phyloP scores from a whole-genome alignment of 768 basidiomycete genomes.

The Lentinula edodes region DNA sequence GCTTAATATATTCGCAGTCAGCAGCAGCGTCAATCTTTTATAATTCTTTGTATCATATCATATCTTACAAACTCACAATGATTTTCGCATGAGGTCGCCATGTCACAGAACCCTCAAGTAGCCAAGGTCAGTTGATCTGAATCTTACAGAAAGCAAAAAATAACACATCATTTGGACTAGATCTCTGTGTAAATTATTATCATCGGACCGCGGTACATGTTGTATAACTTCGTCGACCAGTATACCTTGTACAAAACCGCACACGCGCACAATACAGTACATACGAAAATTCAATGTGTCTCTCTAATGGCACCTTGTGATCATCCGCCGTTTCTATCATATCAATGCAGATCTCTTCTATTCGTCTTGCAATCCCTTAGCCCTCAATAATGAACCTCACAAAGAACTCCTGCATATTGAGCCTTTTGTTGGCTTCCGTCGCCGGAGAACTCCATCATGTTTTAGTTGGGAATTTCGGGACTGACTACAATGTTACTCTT shows the following conservation, averaged over 20 bases:
- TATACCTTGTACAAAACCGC: neutral
- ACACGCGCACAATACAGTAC: too few species aligned
- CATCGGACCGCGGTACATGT: neutral
- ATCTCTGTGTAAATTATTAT: neutral
- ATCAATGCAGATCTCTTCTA: neutral
- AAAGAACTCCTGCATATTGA: neutral
- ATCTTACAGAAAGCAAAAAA: too few species aligned
- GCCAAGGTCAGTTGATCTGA: neutral
- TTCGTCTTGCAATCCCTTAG: neutral
- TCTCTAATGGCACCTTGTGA: neutral
- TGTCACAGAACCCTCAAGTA: too few species aligned
- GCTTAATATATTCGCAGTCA: too few species aligned
- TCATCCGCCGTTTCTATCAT: neutral
- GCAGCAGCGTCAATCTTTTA: too few species aligned
- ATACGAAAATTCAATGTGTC: neutral
- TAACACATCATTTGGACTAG: too few species aligned
- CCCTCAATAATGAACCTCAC: neutral
- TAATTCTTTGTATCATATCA: too few species aligned
- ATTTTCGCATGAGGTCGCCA: too few species aligned
- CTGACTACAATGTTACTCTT: slow-evolving; percentile 14
- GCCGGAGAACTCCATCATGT: slow-evolving; percentile 11
- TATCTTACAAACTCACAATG: too few species aligned
- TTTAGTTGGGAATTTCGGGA: slow-evolving; percentile 16
- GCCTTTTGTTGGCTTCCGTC: neutral
- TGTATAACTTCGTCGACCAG: neutral